A percentile compares a stretch with the other conserved stretches of the same genome.
phyloP scores from a whole-genome alignment of 345 rosid species.

The Camelina hispida region DNA sequence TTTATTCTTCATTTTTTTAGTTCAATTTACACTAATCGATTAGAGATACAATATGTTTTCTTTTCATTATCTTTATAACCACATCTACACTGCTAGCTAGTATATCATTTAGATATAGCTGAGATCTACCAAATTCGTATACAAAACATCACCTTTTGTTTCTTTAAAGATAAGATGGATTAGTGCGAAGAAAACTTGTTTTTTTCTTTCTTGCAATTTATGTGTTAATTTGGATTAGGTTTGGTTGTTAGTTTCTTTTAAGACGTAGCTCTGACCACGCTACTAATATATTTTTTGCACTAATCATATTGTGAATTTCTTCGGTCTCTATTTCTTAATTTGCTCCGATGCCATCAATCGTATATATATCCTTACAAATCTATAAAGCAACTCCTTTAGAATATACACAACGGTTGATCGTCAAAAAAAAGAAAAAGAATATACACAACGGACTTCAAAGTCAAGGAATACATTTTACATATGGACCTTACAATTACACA shows the following conservation, averaged over 20 bases:
- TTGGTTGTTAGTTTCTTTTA: slow-evolving; percentile 12
- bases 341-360: background rate
- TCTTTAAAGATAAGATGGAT: background rate
- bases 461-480: background rate
- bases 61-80: background rate
- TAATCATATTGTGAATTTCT: background rate
- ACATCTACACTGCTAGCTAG: slow-evolving; percentile 4
- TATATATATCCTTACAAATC: background rate
- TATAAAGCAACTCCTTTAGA: background rate
- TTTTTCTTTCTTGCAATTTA: no score
- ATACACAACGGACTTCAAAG: background rate
- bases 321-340: background rate
- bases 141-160: slow-evolving; percentile 13
- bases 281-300: background rate
- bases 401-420: no score
- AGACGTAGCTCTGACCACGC: background rate
- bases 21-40: background rate
- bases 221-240: background rate
- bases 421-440: no score
- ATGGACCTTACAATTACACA: slow-evolving; percentile 8
- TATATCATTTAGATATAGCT: background rate
- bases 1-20: slow-evolving; percentile 10
- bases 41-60: background rate
- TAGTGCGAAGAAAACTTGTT: background rate
- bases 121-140: background rate